phyloP scores from a whole-genome alignment of 2,329 filamentous ascomycete genomes.

The Hypocrella siamensis region DNA sequence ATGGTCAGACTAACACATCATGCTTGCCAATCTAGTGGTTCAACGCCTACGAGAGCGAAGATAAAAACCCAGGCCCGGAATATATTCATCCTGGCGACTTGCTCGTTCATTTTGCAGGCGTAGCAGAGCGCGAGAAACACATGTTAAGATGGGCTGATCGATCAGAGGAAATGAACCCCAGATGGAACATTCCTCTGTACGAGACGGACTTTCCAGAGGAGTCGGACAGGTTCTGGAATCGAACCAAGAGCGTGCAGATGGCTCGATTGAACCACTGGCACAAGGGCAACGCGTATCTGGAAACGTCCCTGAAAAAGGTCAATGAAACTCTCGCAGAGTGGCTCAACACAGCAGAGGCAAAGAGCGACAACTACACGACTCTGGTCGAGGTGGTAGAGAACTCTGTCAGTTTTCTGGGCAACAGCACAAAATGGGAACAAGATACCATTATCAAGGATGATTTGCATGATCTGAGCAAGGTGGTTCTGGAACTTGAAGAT shows the following conservation, averaged over 20 bases:
- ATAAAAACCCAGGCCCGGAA: background rate
- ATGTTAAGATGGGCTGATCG: conserved; percentile 2
- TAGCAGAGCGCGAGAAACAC: background rate
- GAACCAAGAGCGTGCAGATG: background rate
- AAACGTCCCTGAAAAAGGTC: background rate
- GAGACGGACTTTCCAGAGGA: conserved; percentile 1
- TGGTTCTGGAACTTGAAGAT: conserved; percentile 1
- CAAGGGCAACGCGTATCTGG: conserved; percentile 1
- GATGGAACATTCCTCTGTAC: conserved; percentile 1
- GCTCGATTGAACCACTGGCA: conserved; percentile 1
- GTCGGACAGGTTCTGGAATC: conserved; percentile 1
- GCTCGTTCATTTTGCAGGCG: conserved; percentile 8
- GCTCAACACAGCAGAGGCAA: background rate
- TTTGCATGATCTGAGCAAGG: background rate
- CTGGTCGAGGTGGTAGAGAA: background rate
- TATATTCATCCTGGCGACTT: conserved; percentile 6
- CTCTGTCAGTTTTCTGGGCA: background rate
- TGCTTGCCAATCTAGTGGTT: too few relatives aligned
- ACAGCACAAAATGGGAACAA: background rate
- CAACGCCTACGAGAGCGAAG: conserved; percentile 6
- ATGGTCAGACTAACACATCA: too few relatives aligned
- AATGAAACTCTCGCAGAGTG: conserved; percentile 1
- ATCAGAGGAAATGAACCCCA: conserved; percentile 1
- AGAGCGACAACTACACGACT: background rate
- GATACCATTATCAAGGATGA: conserved; percentile 2